Evolutionary conservation across 176 grass and related monocot genomes (phyloP), one percentile per base, ranked within the genome.

Genomic region (Eleusine coracana): DNA sequence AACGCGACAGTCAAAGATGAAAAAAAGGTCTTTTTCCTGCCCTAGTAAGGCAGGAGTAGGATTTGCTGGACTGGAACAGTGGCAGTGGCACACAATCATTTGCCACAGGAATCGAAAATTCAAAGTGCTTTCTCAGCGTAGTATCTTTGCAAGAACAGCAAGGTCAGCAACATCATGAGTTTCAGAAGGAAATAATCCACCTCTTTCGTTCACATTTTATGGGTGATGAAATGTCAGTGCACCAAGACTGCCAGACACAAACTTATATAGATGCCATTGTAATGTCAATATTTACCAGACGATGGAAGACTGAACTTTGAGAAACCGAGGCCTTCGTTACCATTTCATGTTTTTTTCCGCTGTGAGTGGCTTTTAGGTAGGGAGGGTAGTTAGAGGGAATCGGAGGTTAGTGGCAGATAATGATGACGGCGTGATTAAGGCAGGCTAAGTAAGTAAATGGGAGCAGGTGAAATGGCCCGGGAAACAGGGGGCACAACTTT

Each of bases 401-500:
- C 70, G 51, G 86, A 88, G 68, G 83, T 44, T 83, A 83, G 86
- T 60, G 79, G 54, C 15, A 70, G 83, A 76, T 63, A 63, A 63
- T 58, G 68, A 80, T 18, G 75, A 58, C 38, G 50, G 39, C 14
- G 68, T 36, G 55, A 80, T 71, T 81, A 72, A 50, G 18, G 10
- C 3, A 63, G 36, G 49, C 54, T 16, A 23, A 20, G 52, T n/a
- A 11, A 38, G 62, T 79, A 44, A 79, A 72, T 84, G 77, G 84
- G 80, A 81, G 80, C 73, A 81, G 82, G 75, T 89, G 83, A 65
- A 62, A 59, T 79, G 84, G 68, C 87, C 68, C 84, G 81, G 84
- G 85, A 93, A 93, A 93, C 89, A 89, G 87, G 89, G 89, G 89
- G 89, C 92, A 92, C 92, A 56, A 58, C 92, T 94, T 94, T 94